Percentiles rank a stretch among this genome's conserved stretches.
phyloP scores from a whole-genome alignment of 768 basidiomycete species.

The Amanita rimosa region DNA sequence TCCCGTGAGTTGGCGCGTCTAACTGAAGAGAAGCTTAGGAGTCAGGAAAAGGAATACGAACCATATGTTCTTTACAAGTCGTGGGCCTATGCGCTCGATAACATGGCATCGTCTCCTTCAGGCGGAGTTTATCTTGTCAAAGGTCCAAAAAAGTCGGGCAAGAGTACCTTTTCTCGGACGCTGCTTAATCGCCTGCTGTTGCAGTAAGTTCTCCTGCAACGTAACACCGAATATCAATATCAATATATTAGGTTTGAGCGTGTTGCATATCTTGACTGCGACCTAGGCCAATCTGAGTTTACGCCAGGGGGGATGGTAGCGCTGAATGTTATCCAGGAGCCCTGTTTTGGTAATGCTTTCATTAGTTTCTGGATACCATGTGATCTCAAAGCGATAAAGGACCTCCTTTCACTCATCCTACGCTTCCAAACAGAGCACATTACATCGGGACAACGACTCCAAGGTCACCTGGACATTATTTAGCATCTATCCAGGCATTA shows the following conservation, averaged over 20 bases:
- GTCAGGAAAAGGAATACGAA: conserved; percentile 26
- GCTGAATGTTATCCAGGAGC: conserved; percentile 56
- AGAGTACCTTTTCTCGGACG: conserved; percentile 78
- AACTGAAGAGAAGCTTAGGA: conserved; percentile 18
- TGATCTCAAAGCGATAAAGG: conserved; percentile 30
- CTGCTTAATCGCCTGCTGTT: conserved; percentile 58
- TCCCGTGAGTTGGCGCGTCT: background rate
- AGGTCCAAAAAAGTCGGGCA: conserved; percentile 82
- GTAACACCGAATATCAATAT: background rate
- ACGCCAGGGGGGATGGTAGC: conserved; percentile 79
- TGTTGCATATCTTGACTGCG: conserved; percentile 91
- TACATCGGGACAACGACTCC: conserved; percentile 77
- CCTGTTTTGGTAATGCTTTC: conserved; percentile 50
- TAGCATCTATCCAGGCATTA: conserved; percentile 55
- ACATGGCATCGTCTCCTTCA: conserved; percentile 11
- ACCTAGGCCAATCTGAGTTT: conserved; percentile 92
- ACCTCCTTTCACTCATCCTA: conserved; percentile 80
- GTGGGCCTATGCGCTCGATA: conserved; percentile 26
- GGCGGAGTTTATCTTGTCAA: conserved; percentile 51
- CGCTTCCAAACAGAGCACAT: conserved; percentile 61
- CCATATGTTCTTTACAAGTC: conserved; percentile 25
- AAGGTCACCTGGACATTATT: conserved; percentile 65
- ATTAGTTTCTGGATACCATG: background rate
- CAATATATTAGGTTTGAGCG: conserved; percentile 41
- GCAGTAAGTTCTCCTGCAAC: no score